Conservation (phyloP, 169 alveolate genomes). For the Plasmodium knowlesi region DNA sequence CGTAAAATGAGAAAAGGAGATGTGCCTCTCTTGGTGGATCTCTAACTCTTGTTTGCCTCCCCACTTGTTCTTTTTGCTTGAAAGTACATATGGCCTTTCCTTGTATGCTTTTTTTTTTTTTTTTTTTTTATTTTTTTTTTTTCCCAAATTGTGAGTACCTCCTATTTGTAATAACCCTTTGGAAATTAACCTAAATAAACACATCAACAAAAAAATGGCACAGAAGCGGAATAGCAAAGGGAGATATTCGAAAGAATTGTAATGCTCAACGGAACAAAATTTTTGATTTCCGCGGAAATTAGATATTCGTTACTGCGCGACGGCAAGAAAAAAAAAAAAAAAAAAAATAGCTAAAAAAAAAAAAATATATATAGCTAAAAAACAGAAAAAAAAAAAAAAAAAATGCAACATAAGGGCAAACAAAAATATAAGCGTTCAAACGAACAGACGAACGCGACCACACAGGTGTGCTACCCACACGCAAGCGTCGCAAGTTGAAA, state of each 20-base stretch:
- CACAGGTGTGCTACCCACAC: background rate
- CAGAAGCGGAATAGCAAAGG: background rate
- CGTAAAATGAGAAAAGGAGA: background rate
- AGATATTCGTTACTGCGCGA: background rate
- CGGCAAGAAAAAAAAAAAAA: conserved; percentile 1
- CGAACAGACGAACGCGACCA: background rate
- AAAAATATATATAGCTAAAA: no score
- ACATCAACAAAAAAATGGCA: background rate
- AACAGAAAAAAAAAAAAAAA: background rate
- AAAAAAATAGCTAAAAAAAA: background rate
- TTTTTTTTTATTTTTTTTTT: conserved; percentile 5
- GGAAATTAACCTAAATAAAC: background rate
- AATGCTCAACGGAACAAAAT: background rate
- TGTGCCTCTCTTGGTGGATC: background rate
- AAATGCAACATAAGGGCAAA: background rate
- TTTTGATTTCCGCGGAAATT: background rate
- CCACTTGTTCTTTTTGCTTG: background rate
- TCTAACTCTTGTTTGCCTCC: background rate
- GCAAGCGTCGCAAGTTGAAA: background rate
- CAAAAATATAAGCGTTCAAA: background rate
- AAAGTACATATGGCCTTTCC: background rate
- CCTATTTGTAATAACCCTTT: background rate
- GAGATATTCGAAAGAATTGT: background rate
- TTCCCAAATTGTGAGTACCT: background rate
- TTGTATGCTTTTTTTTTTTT: background rate